Evolutionary conservation across 352 stramenopile genomes (phyloP).

Genomic region (Phytopythium oedochilum): DNA sequence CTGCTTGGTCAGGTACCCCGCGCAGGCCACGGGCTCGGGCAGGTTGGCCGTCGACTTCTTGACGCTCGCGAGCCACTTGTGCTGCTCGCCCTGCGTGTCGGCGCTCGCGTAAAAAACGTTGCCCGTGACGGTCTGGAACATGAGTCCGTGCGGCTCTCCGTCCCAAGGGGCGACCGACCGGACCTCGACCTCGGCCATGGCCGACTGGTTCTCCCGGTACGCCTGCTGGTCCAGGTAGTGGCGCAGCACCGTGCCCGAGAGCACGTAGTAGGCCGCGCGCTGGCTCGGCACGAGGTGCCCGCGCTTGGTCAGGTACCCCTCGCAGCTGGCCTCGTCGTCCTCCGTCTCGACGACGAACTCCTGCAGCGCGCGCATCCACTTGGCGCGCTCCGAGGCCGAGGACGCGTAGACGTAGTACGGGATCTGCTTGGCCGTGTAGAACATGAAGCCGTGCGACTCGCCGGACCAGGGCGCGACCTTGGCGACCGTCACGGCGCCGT

Average conservation of each 20-base stretch:
- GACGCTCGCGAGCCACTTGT: constrained; percentile 79
- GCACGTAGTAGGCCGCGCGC: constrained; percentile 82
- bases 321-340: constrained; percentile 61
- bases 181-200: constrained; percentile 83
- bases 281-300: constrained; percentile 85
- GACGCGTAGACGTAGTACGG: constrained; percentile 88
- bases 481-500: constrained; percentile 80
- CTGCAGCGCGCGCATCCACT: constrained; percentile 79
- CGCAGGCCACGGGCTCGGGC: constrained; percentile 72
- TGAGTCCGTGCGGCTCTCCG: constrained; percentile 74
- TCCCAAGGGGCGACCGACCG: constrained; percentile 73
- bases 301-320: constrained; percentile 84
- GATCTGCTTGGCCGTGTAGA: constrained; percentile 87
- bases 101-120: constrained; percentile 84
- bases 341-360: constrained; percentile 85
- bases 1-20: constrained; percentile 86
- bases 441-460: constrained; percentile 87
- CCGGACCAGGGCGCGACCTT: constrained; percentile 85
- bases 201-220: constrained; percentile 83
- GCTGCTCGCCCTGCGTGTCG: constrained; percentile 68
- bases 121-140: constrained; percentile 83
- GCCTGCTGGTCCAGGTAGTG: constrained; percentile 81
- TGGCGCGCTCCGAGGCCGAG: constrained; percentile 66
- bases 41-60: constrained; percentile 65
- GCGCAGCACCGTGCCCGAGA: constrained; percentile 75